Conservation (phyloP, 371 early-diverging fungal species). For the Zychaea mexicana region DNA sequence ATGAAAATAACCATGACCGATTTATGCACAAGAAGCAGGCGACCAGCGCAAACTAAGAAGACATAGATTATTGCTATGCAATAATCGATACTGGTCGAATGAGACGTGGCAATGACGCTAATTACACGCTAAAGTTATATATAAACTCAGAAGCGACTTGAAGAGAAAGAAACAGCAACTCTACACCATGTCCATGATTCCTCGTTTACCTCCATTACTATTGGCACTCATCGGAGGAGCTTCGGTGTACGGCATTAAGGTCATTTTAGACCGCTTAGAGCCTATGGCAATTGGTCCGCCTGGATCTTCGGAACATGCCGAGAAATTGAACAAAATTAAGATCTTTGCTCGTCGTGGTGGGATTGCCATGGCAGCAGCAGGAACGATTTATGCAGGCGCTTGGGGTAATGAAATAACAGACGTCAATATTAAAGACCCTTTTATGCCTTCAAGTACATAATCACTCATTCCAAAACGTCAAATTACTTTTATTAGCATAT, state of each 20-base stretch:
- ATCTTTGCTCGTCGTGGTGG: conserved; percentile 25
- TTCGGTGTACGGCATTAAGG: conserved; percentile 42
- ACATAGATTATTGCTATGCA: too few species aligned
- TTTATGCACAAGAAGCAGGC: too few species aligned
- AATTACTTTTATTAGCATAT: conserved; percentile 23
- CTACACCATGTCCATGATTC: conserved; percentile 40
- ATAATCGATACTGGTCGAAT: too few species aligned
- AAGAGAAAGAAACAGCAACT: not conserved
- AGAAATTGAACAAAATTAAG: conserved; percentile 21
- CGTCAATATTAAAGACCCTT: too few species aligned
- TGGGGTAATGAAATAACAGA: conserved; percentile 27
- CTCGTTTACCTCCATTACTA: conserved; percentile 45
- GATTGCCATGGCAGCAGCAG: conserved; percentile 25
- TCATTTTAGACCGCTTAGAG: conserved; percentile 33
- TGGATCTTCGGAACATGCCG: conserved; percentile 35
- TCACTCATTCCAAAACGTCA: not conserved
- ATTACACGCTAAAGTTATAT: too few species aligned
- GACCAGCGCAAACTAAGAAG: too few species aligned
- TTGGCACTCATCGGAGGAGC: conserved; percentile 41
- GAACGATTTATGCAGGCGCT: conserved; percentile 26
- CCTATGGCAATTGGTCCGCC: conserved; percentile 43
- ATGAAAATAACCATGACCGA: too few species aligned
- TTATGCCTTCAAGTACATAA: not conserved
- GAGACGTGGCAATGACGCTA: too few species aligned
- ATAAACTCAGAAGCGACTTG: not conserved